Evolutionary conservation across 2,329 filamentous ascomycete species (phyloP).

Genomic region (Colletotrichum sp.): DNA sequence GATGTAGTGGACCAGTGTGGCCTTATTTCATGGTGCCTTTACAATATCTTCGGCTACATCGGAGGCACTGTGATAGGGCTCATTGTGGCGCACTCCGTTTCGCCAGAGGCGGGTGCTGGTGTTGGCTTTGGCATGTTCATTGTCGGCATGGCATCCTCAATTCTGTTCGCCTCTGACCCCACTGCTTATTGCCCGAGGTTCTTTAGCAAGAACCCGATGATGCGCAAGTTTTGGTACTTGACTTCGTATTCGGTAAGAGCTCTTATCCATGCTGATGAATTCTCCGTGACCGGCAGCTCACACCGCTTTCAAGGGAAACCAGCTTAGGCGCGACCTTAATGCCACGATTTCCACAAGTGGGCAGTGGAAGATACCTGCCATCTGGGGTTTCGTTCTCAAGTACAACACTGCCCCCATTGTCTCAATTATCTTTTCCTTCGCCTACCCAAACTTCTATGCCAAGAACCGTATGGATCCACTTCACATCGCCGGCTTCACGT

Average conservation of each 20-base stretch:
- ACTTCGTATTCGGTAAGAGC: slow-evolving; percentile 2
- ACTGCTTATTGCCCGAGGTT: not conserved
- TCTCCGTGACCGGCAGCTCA: too few species aligned
- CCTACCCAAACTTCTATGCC: slow-evolving; percentile 23
- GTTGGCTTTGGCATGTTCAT: slow-evolving; percentile 55
- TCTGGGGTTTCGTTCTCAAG: slow-evolving; percentile 23
- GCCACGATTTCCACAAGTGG: not conserved
- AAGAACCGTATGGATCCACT: slow-evolving; percentile 20
- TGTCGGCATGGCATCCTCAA: slow-evolving; percentile 33
- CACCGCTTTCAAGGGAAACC: not conserved
- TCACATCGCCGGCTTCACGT: slow-evolving; percentile 22
- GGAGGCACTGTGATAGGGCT: slow-evolving; percentile 53
- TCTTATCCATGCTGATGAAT: too few species aligned
- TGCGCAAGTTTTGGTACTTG: slow-evolving; percentile 1
- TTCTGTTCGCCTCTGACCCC: slow-evolving; percentile 33
- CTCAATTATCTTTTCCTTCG: slow-evolving; percentile 24
- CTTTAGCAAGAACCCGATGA: not conserved
- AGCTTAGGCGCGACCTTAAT: slow-evolving; percentile 14
- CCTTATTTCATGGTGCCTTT: slow-evolving; percentile 38
- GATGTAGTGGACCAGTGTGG: slow-evolving; percentile 49
- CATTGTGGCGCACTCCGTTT: slow-evolving; percentile 47
- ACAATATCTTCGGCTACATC: slow-evolving; percentile 54
- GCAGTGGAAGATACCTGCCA: slow-evolving; percentile 20
- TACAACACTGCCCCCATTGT: slow-evolving; percentile 25
- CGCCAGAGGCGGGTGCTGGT: slow-evolving; percentile 45